phyloP scores from a whole-genome alignment of 768 basidiomycete genomes.

The Hortiboletus campestris region DNA sequence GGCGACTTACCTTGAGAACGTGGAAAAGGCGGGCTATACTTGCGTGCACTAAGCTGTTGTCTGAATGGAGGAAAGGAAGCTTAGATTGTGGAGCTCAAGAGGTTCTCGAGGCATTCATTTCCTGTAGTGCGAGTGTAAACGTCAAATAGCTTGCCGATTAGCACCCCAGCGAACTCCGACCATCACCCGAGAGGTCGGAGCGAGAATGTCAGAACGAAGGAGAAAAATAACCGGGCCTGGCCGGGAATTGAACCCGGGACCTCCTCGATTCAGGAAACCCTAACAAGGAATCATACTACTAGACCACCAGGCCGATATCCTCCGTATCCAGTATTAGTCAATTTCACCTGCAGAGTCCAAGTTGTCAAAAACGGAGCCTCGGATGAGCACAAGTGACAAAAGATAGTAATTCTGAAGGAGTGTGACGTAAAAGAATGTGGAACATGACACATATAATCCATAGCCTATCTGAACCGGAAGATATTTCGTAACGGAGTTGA shows the following conservation, averaged over 20 bases:
- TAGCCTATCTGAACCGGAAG: conserved; percentile 28
- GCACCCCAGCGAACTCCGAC: conserved; percentile 3
- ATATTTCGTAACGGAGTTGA: conserved; percentile 32
- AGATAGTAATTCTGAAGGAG: conserved; percentile 5
- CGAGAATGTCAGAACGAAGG: too few species aligned
- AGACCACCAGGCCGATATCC: conserved; percentile 51
- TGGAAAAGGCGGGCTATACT: conserved; percentile 33
- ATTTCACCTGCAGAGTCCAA: neutral
- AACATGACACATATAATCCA: neutral
- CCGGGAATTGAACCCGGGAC: conserved; percentile 62
- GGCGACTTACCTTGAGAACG: conserved; percentile 31
- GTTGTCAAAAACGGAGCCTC: neutral
- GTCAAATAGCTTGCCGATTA: too few species aligned
- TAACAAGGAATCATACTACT: conserved; percentile 69
- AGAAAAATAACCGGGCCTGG: conserved; percentile 38
- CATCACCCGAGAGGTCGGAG: neutral
- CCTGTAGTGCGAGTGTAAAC: neutral
- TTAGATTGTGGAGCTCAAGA: neutral
- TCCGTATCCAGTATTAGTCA: rapidly evolving
- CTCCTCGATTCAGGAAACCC: conserved; percentile 49
- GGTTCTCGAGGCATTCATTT: neutral
- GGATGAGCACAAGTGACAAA: neutral
- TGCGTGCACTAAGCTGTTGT: conserved; percentile 6
- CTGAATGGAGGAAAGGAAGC: neutral
- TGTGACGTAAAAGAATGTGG: conserved; percentile 10